These are phyloP conservation scores for Clavariopsis aquatica DNA, from an alignment of 495 filamentous ascomycete species.

Conservation along the genomic window DNA sequence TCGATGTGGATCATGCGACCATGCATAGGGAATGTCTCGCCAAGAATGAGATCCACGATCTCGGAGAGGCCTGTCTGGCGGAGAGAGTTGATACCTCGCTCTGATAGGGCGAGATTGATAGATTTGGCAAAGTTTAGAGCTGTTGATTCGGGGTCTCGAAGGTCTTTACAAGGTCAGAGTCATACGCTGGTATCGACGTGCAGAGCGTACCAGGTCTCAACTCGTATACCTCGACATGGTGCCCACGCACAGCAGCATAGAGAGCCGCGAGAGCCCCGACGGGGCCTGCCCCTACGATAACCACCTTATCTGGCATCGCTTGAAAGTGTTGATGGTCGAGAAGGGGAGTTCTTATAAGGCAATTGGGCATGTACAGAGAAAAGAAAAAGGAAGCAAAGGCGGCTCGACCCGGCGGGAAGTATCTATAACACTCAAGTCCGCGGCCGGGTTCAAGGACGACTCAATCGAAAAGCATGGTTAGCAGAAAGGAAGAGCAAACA, in stretches of 20 bases:
- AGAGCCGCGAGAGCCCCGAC: slow-evolving; percentile 90
- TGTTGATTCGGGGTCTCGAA: slow-evolving; percentile 77
- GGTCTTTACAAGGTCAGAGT: slow-evolving; percentile 58
- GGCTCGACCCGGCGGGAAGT: neutral
- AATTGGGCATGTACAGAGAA: neutral
- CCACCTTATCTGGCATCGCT: slow-evolving; percentile 62
- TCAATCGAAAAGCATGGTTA: neutral
- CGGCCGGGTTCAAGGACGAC: neutral
- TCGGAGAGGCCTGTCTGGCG: slow-evolving; percentile 60
- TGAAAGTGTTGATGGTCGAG: neutral
- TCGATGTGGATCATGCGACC: slow-evolving; percentile 96
- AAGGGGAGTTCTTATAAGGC: neutral
- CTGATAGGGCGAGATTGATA: slow-evolving; percentile 93
- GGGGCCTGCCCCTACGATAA: slow-evolving; percentile 88
- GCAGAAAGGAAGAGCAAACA: neutral
- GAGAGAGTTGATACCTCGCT: slow-evolving; percentile 90
- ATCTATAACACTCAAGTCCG: slow-evolving; percentile 1
- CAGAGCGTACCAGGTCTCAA: slow-evolving; percentile 69
- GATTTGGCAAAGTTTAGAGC: slow-evolving; percentile 96
- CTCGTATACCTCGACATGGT: slow-evolving; percentile 94
- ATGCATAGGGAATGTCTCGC: slow-evolving; percentile 83
- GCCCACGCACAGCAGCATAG: slow-evolving; percentile 83
- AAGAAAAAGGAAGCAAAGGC: neutral
- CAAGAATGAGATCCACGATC: slow-evolving; percentile 71
- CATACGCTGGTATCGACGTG: neutral